Evolutionary conservation across 2,329 filamentous ascomycete genomes (phyloP).

Genomic region (Polytolypa hystricis): DNA sequence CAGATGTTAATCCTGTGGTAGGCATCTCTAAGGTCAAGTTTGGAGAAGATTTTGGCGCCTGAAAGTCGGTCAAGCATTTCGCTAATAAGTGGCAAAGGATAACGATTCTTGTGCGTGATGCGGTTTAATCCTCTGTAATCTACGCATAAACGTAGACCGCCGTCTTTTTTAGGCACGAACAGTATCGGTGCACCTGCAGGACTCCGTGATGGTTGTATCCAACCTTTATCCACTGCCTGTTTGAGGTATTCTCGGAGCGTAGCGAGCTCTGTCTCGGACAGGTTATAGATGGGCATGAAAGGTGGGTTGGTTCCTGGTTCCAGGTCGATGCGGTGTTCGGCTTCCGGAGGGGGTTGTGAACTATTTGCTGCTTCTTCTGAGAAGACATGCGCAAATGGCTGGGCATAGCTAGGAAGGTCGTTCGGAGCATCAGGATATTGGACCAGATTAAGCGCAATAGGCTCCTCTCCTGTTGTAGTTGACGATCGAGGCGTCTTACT

Average conservation of each 20-base stretch:
- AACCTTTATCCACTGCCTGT: background rate
- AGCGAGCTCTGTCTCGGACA: background rate
- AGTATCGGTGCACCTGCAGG: background rate
- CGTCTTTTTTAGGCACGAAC: background rate
- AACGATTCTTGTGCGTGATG: slow-evolving; percentile 18
- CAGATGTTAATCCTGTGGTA: slow-evolving; percentile 16
- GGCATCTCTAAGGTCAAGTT: slow-evolving; percentile 14
- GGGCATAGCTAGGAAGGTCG: background rate
- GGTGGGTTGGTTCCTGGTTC: background rate
- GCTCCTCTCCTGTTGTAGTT: background rate
- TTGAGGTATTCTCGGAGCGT: background rate
- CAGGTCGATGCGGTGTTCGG: background rate
- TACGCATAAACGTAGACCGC: slow-evolving; percentile 15
- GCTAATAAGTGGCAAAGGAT: slow-evolving; percentile 16
- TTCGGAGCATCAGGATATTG: background rate
- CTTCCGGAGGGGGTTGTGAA: background rate
- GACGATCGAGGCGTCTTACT: background rate
- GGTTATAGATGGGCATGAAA: background rate
- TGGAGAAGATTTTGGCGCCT: slow-evolving; percentile 15
- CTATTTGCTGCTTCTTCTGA: background rate
- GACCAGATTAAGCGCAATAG: no score
- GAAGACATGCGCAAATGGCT: background rate
- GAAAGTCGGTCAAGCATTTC: slow-evolving; percentile 13
- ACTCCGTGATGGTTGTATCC: background rate
- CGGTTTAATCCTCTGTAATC: slow-evolving; percentile 18